Evolutionary conservation across 23 red algal genomes (phyloP), one percentile per base, ranked within the genome.

Genomic region (Agarophyton chilense): DNA sequence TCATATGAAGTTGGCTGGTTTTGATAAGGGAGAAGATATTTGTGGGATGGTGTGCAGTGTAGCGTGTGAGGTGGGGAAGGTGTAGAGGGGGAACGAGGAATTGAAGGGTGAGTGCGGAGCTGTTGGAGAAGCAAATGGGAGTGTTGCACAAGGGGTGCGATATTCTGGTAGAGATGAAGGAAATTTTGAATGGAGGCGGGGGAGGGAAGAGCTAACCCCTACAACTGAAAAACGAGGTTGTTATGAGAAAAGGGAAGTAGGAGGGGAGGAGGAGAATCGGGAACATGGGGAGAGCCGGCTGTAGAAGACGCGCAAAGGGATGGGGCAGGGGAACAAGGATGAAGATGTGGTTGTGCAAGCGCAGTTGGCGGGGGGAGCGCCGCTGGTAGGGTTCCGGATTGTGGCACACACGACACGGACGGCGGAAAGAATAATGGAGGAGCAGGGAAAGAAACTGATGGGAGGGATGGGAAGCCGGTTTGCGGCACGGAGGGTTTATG

Each of bases 31-130:
- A 26, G 64, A 26, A 33, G 32, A 70, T 36, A 33, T 70, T 19
- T 29, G 40, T 70, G 16, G 64, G 64, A 70, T 70, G 21, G 64
- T 70, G 64, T 29, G 40, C 19, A 39, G 64, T 42, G n/a, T 70
- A 18, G 64, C 28, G 64, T n/a, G 28, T 18, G 64, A 70, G 64
- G 12, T 40, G 64, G 64, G 21, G n/a, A 26, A 42, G 64, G 36
- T 70, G 38, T 28, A 42, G 64, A 26, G 38, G 34, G 33, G 21
- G 38, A 70, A 70, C 40, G 40, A 33, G 32, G 28, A 29, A 26
- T 70, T 70, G 64, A 70, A 70, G 64, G 38, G 64, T n/a, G 64
- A 70, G 64, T 18, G 64, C n/a, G 64, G 64, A 58, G 64, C 32
- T 70, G 38, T 33, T 70, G 64, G 64, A 70, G 34, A 26, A 19